These are phyloP conservation scores for Cercospora zeina DNA, from an alignment of 2,329 filamentous ascomycete species.

Conservation along the genomic window DNA sequence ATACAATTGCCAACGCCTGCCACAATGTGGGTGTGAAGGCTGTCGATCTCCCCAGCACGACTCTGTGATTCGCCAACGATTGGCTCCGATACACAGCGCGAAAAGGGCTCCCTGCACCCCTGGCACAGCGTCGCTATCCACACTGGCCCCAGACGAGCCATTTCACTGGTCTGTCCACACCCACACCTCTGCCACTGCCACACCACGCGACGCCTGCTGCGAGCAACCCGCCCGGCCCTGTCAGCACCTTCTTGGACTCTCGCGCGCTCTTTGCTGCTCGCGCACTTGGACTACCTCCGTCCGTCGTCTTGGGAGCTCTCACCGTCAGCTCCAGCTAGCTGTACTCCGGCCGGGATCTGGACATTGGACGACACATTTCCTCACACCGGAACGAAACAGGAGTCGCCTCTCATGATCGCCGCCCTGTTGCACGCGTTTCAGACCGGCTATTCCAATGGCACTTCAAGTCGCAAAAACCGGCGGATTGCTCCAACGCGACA, in stretches of 20 bases:
- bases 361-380: conserved; percentile 9
- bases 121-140: background rate
- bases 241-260: background rate
- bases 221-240: background rate
- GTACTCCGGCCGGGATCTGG: conserved; percentile 4
- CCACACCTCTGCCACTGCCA: conserved; percentile 6
- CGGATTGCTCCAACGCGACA: conserved; percentile 47
- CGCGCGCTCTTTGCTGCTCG: background rate
- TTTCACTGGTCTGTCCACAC: conserved; percentile 11
- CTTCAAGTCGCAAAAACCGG: conserved; percentile 44
- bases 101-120: conserved; percentile 8
- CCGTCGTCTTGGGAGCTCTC: background rate
- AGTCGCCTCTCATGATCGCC: conserved; percentile 41
- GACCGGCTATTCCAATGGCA: conserved; percentile 44
- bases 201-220: conserved; percentile 8
- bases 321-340: conserved; percentile 13
- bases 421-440: conserved; percentile 32
- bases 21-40: background rate
- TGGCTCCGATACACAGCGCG: conserved; percentile 18
- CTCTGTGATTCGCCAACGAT: conserved; percentile 20
- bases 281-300: background rate
- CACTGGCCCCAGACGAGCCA: conserved; percentile 1
- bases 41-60: conserved; percentile 15
- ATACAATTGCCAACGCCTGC: background rate
- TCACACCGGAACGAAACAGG: conserved; percentile 14